phyloP scores from a whole-genome alignment of 2,329 filamentous ascomycete genomes.

The Penicillium sp. region DNA sequence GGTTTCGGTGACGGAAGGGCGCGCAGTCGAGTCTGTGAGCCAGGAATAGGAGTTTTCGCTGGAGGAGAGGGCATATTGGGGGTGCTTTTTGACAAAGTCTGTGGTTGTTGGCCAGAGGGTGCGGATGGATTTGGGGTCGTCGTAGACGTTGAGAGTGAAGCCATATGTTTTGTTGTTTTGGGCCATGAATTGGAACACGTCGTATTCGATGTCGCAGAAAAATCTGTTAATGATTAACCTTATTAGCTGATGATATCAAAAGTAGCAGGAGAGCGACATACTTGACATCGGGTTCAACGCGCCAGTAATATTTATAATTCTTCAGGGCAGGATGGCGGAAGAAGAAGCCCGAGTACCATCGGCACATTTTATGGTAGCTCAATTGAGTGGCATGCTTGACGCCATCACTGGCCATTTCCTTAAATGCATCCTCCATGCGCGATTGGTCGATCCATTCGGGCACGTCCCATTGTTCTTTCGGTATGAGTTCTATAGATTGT shows the following conservation, averaged over 20 bases:
- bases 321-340: constrained; percentile 89
- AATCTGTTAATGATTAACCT: constrained; percentile 34
- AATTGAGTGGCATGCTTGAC: constrained; percentile 87
- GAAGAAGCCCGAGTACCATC: constrained; percentile 98
- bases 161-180: constrained; percentile 99
- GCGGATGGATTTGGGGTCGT: constrained; percentile 79
- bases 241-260: not conserved
- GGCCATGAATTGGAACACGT: constrained; percentile 96
- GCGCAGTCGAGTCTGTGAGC: constrained; percentile 71
- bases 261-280: constrained; percentile 34
- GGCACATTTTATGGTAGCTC: constrained; percentile 98
- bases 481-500: constrained; percentile 59
- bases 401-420: constrained; percentile 74
- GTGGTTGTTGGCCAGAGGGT: constrained; percentile 92
- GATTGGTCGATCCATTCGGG: constrained; percentile 90
- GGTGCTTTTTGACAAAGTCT: constrained; percentile 82
- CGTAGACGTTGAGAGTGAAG: constrained; percentile 96
- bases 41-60: constrained; percentile 78
- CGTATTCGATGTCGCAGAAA: constrained; percentile 98
- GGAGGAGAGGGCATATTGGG: constrained; percentile 66
- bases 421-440: constrained; percentile 77
- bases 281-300: constrained; percentile 95
- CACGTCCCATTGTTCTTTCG: constrained; percentile 87
- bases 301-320: constrained; percentile 90
- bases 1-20: constrained; percentile 72